Conservation (phyloP, 495 filamentous ascomycete genomes). For the Tuber umbilicatum region DNA sequence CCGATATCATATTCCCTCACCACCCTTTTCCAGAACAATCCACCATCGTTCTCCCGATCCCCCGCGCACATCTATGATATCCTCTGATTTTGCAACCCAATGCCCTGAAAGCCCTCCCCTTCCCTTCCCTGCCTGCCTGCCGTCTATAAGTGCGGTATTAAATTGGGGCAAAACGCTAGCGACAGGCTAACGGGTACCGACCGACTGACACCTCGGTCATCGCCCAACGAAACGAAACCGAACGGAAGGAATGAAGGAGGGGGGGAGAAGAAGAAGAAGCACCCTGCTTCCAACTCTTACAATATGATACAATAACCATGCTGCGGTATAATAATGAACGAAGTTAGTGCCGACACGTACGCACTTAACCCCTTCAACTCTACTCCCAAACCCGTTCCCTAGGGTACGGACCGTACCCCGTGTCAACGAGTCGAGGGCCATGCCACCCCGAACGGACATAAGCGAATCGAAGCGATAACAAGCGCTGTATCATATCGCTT, state of each 20-base stretch:
- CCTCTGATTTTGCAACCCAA: too few relatives aligned
- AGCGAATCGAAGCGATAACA: not conserved
- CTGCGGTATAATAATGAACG: not conserved
- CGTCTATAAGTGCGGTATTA: too few relatives aligned
- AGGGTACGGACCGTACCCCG: not conserved
- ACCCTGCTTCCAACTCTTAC: not conserved
- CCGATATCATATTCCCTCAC: too few relatives aligned
- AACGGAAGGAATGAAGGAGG: too few relatives aligned
- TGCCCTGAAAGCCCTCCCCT: too few relatives aligned
- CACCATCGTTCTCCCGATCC: not conserved
- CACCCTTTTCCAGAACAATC: not conserved
- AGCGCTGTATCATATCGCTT: not conserved
- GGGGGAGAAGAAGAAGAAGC: too few relatives aligned
- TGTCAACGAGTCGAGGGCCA: not conserved
- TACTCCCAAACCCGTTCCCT: not conserved
- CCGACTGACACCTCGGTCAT: too few relatives aligned
- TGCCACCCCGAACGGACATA: not conserved
- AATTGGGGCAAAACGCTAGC: too few relatives aligned
- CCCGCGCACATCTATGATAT: not conserved
- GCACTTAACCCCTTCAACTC: not conserved
- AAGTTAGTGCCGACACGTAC: conserved; percentile 3
- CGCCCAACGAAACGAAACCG: too few relatives aligned
- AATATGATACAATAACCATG: not conserved
- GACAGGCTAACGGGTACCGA: too few relatives aligned
- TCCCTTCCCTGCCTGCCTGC: too few relatives aligned